Evolutionary conservation across 768 basidiomycete genomes (phyloP).

Genomic region (Collybiopsis confluens): DNA sequence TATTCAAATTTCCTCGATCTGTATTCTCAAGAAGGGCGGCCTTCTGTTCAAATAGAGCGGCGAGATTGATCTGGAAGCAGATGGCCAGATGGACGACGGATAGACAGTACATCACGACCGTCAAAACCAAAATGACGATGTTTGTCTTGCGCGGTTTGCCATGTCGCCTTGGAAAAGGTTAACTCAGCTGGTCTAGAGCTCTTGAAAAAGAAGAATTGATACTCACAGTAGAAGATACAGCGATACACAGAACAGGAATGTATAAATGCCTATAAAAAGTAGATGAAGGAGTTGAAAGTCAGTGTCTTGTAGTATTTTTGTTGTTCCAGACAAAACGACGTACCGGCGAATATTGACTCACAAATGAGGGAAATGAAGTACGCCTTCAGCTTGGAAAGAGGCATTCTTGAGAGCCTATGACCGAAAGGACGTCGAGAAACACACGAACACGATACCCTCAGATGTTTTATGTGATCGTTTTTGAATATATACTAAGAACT

Average conservation of each 20-base stretch:
- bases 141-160: background rate
- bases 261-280: background rate
- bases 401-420: too few relatives aligned
- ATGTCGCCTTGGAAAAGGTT: too few relatives aligned
- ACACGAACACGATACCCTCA: too few relatives aligned
- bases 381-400: background rate
- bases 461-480: too few relatives aligned
- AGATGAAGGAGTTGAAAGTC: too few relatives aligned
- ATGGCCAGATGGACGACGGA: constrained; percentile 8
- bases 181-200: too few relatives aligned
- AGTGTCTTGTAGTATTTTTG: too few relatives aligned
- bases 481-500: too few relatives aligned
- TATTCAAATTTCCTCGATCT: background rate
- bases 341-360: background rate
- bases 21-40: background rate
- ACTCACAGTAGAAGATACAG: background rate
- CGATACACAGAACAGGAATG: background rate
- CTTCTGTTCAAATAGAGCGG: background rate
- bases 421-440: too few relatives aligned
- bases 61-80: constrained; percentile 2
- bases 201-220: too few relatives aligned
- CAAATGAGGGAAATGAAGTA: background rate
- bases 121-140: constrained; percentile 2
- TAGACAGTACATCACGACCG: constrained; percentile 3
- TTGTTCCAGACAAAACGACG: background rate